Conservation (phyloP, 768 basidiomycete species). For the Vishniacozyma victoriae region DNA sequence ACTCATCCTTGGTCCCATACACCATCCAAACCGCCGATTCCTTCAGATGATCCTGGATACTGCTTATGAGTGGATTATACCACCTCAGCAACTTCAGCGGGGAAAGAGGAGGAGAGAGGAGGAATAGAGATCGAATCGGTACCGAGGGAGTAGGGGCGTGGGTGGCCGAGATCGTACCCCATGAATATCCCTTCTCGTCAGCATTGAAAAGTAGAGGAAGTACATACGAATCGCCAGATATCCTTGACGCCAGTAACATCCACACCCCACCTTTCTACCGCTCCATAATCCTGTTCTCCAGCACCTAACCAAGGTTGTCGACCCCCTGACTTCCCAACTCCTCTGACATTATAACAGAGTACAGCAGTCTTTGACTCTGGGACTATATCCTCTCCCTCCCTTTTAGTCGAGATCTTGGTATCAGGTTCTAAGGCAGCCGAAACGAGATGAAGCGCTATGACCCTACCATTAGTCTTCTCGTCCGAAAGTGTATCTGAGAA, state of each 20-base stretch:
- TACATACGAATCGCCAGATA: conserved; percentile 13
- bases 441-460: conserved; percentile 23
- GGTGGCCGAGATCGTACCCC: conserved; percentile 22
- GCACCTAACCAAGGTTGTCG: conserved; percentile 13
- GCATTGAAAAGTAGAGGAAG: not conserved
- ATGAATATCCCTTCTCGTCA: conserved; percentile 32
- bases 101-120: conserved; percentile 21
- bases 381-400: conserved; percentile 1
- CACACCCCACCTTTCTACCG: conserved; percentile 16
- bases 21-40: conserved; percentile 11
- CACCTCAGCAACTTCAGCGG: conserved; percentile 1
- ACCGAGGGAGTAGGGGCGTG: conserved; percentile 10
- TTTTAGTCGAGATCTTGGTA: no score
- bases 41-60: not conserved
- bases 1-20: conserved; percentile 27
- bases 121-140: conserved; percentile 5
- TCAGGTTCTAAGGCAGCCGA: conserved; percentile 3
- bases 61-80: conserved; percentile 9
- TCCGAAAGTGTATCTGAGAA: not conserved
- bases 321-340: conserved; percentile 22
- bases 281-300: conserved; percentile 18
- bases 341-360: conserved; percentile 29
- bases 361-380: conserved; percentile 13
- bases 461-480: conserved; percentile 6
- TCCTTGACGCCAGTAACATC: conserved; percentile 11